Percentiles rank a stretch among this genome's conserved stretches.
Evolutionary conservation across 2,329 filamentous ascomycete genomes (phyloP).

Genomic region (Colletotrichum tofieldiae): DNA sequence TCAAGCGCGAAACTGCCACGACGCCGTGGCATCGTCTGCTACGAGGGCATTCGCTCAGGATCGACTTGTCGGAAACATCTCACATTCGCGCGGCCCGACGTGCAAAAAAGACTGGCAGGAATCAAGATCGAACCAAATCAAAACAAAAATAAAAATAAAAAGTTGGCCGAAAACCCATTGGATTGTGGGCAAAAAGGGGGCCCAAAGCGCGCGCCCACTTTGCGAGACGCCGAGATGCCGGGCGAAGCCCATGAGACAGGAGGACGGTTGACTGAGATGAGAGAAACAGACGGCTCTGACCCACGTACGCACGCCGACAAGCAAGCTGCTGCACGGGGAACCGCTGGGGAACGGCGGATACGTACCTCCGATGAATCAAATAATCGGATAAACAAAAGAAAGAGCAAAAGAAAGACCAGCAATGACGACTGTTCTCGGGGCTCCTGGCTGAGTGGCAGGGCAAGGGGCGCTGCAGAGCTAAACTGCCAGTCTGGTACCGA

Average conservation of each 20-base stretch:
- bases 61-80: background rate
- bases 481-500: conserved; percentile 2
- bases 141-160: background rate
- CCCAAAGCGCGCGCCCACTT: conserved; percentile 13
- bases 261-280: background rate
- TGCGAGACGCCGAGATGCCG: conserved; percentile 41
- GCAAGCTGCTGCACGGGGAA: background rate
- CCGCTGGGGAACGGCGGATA: background rate
- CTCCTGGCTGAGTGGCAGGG: background rate
- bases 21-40: background rate
- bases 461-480: background rate
- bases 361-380: background rate
- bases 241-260: conserved; percentile 23
- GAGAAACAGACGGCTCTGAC: conserved; percentile 4
- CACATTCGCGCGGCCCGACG: background rate
- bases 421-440: background rate
- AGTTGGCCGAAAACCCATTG: conserved; percentile 5
- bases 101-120: no score
- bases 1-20: conserved; percentile 15
- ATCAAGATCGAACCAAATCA: background rate
- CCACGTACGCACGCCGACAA: background rate
- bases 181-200: conserved; percentile 1
- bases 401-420: background rate
- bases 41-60: conserved; percentile 14
- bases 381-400: no score